Evolutionary conservation across 2,329 filamentous ascomycete genomes (phyloP).

Genomic region (Fusarium humuli): DNA sequence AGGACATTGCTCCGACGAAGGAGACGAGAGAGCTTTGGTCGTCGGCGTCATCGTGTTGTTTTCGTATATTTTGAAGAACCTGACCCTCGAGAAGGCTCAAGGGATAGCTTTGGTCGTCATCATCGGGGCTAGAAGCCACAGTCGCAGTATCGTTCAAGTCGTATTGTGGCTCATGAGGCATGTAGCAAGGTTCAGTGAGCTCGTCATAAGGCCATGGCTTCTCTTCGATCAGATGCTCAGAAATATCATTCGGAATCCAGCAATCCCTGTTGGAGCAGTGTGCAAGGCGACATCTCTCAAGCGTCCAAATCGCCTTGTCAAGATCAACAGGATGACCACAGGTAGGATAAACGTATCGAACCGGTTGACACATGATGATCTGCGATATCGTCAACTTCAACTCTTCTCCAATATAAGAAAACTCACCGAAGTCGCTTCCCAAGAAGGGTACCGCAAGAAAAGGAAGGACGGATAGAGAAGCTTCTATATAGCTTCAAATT

Average conservation of each 20-base stretch:
- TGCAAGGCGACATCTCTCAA: constrained; percentile 35
- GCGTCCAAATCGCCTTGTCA: constrained; percentile 4
- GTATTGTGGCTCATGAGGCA: not conserved
- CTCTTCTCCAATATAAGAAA: no score
- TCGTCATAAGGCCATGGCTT: constrained; percentile 21
- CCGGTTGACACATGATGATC: constrained; percentile 39
- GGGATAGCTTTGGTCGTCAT: not conserved
- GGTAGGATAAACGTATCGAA: constrained; percentile 40
- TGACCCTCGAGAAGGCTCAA: not conserved
- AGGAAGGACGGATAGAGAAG: not conserved
- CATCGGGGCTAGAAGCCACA: not conserved
- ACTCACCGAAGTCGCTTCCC: not conserved
- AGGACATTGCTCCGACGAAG: not conserved
- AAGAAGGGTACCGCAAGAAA: no score
- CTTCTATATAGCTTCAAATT: not conserved
- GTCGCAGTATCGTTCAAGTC: not conserved
- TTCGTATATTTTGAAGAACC: not conserved
- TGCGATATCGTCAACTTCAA: not conserved
- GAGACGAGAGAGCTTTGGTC: not conserved
- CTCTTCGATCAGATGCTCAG: not conserved
- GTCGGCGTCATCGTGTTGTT: not conserved
- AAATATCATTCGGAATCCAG: constrained; percentile 32
- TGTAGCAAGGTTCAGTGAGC: constrained; percentile 1
- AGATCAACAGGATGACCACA: constrained; percentile 39
- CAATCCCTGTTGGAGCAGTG: constrained; percentile 24